Evolutionary conservation across 768 basidiomycete species (phyloP), one percentile per base, ranked within the genome.

Genomic region (Boletus rubescentipes): DNA sequence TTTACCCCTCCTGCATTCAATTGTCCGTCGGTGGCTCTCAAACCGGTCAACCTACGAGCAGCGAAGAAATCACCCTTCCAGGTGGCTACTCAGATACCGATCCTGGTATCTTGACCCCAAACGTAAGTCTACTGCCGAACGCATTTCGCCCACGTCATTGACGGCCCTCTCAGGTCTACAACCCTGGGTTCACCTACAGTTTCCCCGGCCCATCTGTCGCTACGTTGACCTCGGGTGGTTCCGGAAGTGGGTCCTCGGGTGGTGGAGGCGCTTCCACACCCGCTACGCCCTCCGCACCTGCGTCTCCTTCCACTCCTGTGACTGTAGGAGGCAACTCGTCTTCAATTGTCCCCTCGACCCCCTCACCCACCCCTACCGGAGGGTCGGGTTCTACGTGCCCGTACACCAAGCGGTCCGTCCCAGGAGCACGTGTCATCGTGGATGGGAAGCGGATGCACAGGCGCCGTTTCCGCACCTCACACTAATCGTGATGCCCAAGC

Each of bases 41-140:
- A 41, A 57, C 66, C 6, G 62, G 63, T 21, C 53, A 55, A 20
- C 38, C 68, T 8, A 34, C 58, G 12, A 54, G 51, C 45, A 63
- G 46, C 41, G 68, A 70, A 37, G 78, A 81, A 31, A 86, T 85
- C 35, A 71, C 69, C 18, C 74, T 91, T 52, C 89, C 90, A 5
- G 89, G 89, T 34, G 87, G 77, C 18, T 92, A 92, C 72, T 73
- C 62, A 10, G 84, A 86, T 63, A 76, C 64, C 39, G 86, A 89
- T 54, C 78, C 88, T 2, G 89, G 89, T 46, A 85, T 91, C 66
- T 76, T 79, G 55, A 77, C 74, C 53, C 75, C 77, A 14, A 64
- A 76, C 46, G 80, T 80, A 55, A 47, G 72, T 61, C 5, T 11
- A 10, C 0, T 0, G 3, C 7, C 0, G 3, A 4, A 26, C 45